These are phyloP conservation scores for Rehmannia glutinosa DNA, from an alignment of 257 asterid genomes.

Conservation along the genomic window DNA sequence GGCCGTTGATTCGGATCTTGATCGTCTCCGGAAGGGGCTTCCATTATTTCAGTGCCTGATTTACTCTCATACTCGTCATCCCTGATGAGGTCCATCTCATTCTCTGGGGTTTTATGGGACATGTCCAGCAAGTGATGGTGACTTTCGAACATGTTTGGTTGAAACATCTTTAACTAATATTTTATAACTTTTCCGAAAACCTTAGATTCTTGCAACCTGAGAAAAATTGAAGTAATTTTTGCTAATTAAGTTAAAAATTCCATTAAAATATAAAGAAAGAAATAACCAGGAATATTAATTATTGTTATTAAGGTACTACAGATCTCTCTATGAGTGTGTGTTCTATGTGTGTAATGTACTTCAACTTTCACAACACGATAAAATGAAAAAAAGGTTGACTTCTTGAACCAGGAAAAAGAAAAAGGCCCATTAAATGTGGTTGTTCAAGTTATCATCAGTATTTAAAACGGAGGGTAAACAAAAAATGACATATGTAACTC, in stretches of 20 bases:
- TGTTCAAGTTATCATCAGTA: too few species aligned
- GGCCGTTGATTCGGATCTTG: constrained; percentile 66
- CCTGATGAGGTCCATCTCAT: constrained; percentile 49
- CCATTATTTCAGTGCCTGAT: constrained; percentile 61
- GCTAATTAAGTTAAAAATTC: background rate
- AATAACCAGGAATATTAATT: background rate
- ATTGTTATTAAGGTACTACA: too few species aligned
- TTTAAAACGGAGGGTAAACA: too few species aligned
- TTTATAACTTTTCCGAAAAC: background rate
- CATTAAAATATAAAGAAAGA: constrained; percentile 1
- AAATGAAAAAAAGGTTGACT: constrained; percentile 10
- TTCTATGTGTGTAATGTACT: background rate
- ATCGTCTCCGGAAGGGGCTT: constrained; percentile 69
- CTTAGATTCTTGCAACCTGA: constrained; percentile 11
- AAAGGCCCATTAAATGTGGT: constrained; percentile 22
- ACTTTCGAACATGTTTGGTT: constrained; percentile 61
- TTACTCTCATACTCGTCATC: constrained; percentile 71
- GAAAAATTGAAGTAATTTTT: background rate
- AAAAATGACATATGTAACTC: too few species aligned
- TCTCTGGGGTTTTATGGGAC: constrained; percentile 47
- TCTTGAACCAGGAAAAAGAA: too few species aligned
- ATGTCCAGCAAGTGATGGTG: constrained; percentile 58
- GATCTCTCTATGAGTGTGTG: background rate
- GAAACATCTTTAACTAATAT: constrained; percentile 43
- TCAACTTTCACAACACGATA: too few species aligned